Evolutionary conservation across 1,284 basidiomycete species (phyloP).

Genomic region (Ganoderma sinense): DNA sequence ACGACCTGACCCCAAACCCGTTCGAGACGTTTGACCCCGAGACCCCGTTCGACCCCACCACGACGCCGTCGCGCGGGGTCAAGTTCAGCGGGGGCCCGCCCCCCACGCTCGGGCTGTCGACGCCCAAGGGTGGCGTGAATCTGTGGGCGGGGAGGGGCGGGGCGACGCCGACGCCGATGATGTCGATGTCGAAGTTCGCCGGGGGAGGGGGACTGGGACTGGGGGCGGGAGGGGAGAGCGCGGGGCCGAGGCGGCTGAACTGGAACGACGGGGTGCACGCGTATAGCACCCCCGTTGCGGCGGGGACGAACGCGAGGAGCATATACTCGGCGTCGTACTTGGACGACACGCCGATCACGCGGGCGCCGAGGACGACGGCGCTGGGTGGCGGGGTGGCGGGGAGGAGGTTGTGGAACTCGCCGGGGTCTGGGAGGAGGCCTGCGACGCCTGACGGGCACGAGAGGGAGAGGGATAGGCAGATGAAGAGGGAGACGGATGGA

Average conservation of each 20-base stretch:
- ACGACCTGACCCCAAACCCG: constrained; percentile 51
- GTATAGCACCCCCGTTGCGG: constrained; percentile 21
- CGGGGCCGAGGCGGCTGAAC: constrained; percentile 16
- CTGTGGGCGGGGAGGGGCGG: constrained; percentile 50
- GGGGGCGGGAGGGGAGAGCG: neutral
- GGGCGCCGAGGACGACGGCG: constrained; percentile 28
- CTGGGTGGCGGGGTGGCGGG: constrained; percentile 15
- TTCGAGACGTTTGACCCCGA: constrained; percentile 51
- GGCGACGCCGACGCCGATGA: constrained; percentile 54
- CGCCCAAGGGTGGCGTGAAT: constrained; percentile 59
- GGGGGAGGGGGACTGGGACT: neutral
- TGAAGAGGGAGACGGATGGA: constrained; percentile 8
- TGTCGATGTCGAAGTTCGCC: constrained; percentile 15
- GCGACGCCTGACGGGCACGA: constrained; percentile 12
- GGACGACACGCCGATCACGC: constrained; percentile 44
- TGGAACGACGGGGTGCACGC: constrained; percentile 16
- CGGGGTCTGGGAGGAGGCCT: constrained; percentile 26
- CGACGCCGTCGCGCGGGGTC: constrained; percentile 76
- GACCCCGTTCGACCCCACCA: constrained; percentile 72
- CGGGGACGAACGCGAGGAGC: constrained; percentile 28
- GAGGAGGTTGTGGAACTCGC: constrained; percentile 36
- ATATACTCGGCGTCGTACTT: constrained; percentile 30
- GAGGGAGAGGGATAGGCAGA: neutral
- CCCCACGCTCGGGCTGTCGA: constrained; percentile 49
- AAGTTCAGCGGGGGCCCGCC: constrained; percentile 53